phyloP scores from a whole-genome alignment of 169 alveolate genomes.

The Eimeria falciformis region DNA sequence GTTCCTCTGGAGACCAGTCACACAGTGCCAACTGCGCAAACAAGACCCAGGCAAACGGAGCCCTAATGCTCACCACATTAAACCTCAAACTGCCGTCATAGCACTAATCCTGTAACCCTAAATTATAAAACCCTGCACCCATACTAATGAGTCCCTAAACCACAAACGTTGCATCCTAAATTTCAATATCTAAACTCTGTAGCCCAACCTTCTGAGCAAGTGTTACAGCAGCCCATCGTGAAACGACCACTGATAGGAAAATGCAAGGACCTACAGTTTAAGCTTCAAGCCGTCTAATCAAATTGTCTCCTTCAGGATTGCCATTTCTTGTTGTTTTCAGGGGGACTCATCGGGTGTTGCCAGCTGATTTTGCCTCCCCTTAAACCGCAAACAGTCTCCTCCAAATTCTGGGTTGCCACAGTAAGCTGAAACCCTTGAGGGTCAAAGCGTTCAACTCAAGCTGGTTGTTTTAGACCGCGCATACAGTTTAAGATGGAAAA shows the following conservation, averaged over 20 bases:
- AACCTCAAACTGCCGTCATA: neutral
- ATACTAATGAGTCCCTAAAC: neutral
- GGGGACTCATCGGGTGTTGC: constrained; percentile 49
- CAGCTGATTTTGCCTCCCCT: constrained; percentile 13
- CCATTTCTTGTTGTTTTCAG: constrained; percentile 22
- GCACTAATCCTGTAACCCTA: neutral
- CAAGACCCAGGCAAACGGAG: constrained; percentile 63
- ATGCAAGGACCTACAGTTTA: too few species aligned
- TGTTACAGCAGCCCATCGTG: too few species aligned
- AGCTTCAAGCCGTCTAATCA: too few species aligned
- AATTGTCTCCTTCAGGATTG: too few species aligned
- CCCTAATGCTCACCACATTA: neutral
- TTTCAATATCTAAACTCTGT: neutral
- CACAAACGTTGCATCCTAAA: neutral
- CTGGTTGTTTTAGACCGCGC: too few species aligned
- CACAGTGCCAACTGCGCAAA: constrained; percentile 55
- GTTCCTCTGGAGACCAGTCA: constrained; percentile 72
- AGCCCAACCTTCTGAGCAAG: too few species aligned
- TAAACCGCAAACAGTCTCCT: constrained; percentile 40
- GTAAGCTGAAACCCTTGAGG: constrained; percentile 33
- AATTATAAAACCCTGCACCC: neutral
- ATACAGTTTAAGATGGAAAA: too few species aligned
- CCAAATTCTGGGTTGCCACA: constrained; percentile 59
- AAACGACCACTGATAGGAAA: too few species aligned
- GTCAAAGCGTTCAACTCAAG: too few species aligned